These are phyloP conservation scores for Gonapodya sp. DNA, from an alignment of 192 early-diverging fungal genomes.

Conservation along the genomic window DNA sequence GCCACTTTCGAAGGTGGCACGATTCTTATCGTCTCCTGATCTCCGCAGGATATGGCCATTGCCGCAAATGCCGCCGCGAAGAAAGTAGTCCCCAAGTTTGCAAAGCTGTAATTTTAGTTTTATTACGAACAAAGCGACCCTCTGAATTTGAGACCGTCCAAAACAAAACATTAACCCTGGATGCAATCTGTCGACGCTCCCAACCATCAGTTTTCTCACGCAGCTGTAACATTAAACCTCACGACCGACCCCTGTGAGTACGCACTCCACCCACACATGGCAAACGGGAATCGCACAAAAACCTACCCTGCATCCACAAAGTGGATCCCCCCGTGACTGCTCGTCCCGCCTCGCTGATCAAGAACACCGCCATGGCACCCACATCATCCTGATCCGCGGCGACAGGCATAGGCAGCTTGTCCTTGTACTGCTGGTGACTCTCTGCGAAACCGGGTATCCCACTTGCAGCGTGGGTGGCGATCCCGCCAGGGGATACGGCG, in stretches of 20 bases:
- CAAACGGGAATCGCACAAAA: too few relatives aligned
- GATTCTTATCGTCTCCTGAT: not conserved
- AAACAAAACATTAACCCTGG: too few relatives aligned
- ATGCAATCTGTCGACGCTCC: too few relatives aligned
- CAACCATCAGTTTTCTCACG: too few relatives aligned
- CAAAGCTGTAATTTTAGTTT: conserved; percentile 29
- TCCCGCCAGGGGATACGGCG: not conserved
- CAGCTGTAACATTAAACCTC: too few relatives aligned
- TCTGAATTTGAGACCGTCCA: too few relatives aligned
- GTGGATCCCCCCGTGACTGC: not conserved
- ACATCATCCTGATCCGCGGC: not conserved
- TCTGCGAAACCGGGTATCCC: not conserved
- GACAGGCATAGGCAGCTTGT: not conserved
- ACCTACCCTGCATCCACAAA: conserved; percentile 6
- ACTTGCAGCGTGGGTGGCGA: not conserved
- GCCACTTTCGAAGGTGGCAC: conserved; percentile 9
- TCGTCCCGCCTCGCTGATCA: not conserved
- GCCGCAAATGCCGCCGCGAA: conserved; percentile 31
- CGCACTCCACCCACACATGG: too few relatives aligned
- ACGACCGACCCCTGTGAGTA: too few relatives aligned
- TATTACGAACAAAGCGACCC: too few relatives aligned
- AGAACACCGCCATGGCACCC: conserved; percentile 2
- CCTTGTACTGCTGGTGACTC: not conserved
- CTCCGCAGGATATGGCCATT: conserved; percentile 31
- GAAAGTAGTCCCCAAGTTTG: conserved; percentile 35